These are phyloP conservation scores for Fistulinella prunicolor DNA, from an alignment of 768 basidiomycete species.

Conservation along the genomic window DNA sequence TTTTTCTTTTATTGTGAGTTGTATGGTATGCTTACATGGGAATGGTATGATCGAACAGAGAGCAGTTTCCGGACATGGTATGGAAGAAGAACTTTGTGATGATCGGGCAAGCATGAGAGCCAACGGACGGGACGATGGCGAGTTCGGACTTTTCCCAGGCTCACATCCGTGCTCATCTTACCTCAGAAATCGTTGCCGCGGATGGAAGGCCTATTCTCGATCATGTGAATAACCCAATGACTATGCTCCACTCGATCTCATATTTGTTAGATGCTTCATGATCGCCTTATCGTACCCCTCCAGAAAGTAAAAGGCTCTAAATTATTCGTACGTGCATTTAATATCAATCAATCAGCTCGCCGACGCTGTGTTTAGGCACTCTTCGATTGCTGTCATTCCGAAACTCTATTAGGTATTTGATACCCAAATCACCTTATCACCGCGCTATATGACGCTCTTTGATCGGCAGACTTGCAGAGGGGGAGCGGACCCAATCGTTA, in stretches of 20 bases:
- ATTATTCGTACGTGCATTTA: conserved; percentile 15
- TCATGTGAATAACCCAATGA: conserved; percentile 11
- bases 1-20: conserved; percentile 56
- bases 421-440: neutral
- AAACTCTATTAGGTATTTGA: conserved; percentile 22
- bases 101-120: conserved; percentile 38
- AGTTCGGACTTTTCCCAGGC: neutral
- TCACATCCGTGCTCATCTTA: neutral
- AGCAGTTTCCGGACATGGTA: conserved; percentile 22
- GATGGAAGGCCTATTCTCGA: conserved; percentile 22
- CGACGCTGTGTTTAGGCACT: conserved; percentile 18
- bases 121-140: conserved; percentile 51
- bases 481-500: conserved; percentile 11
- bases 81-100: conserved; percentile 12
- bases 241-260: neutral
- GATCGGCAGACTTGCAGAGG: conserved; percentile 18
- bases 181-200: conserved; percentile 20
- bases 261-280: conserved; percentile 18
- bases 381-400: conserved; percentile 32
- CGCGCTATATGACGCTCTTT: no score
- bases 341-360: neutral
- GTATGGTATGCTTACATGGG: no score
- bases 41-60: neutral
- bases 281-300: conserved; percentile 18
- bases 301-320: conserved; percentile 15